Evolutionary conservation across 768 basidiomycete genomes (phyloP), one percentile per base, ranked within the genome.

Genomic region (Daedalea quercina): DNA sequence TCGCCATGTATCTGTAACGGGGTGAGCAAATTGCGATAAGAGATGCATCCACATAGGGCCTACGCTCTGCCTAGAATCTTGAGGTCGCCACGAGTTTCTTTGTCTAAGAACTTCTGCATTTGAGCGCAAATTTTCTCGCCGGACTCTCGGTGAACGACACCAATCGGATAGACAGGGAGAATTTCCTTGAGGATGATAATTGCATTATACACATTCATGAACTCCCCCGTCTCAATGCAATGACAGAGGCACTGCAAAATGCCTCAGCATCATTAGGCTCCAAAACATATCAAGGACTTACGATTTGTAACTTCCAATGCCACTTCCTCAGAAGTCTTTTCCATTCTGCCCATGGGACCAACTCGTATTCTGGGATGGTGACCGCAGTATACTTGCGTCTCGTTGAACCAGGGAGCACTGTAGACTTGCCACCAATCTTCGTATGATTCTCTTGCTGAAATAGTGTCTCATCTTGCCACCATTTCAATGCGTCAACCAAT

Each of bases 201-300:
- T n/a, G 91, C 80, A 64, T 99, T 99, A 69, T 95, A 94, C 50
- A 97, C 90, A 61, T 93, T 93, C 89, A 97, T 95, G 67, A 94
- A 98, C 63, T 94, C 94, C 47, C 80, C 81, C 1, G 93, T 87
- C 61, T 85, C 79, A 55, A 97, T 85, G 64, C 88, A 93, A 28
- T 82, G 85, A 19, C 77, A 73, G 58, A 97, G 82, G 52, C 81
- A 82, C 94, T 94, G 42, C 53, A 15, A 23, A 28, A 50, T 26
- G 17, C 1, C 7, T 49, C 20, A 49, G 48, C 24, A 49, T 11
- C 9, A 3, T 19, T 15, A 6, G 3, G 19, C 4, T 3, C 12
- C 9, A 19, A 0, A 20, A 15, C 23, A 7, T 3, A 37, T 4
- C 3, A 0, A 17, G 6, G 3, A 69, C 78, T 47, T 63, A 92